Base-by-base conservation (phyloP, 176 grass and related monocot species). In the Bromus sterilis region DNA sequence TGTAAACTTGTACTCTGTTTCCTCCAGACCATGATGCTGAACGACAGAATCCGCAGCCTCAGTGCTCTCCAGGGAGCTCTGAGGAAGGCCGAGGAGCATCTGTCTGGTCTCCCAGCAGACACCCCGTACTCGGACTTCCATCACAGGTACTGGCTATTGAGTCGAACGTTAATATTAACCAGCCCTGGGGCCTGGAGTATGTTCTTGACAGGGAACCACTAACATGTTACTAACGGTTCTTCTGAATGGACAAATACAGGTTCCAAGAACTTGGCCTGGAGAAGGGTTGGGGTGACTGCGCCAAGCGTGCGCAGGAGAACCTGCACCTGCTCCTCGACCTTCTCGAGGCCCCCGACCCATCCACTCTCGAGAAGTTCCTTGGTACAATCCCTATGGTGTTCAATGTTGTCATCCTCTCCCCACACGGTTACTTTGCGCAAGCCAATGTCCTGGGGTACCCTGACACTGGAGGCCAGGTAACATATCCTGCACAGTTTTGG, bases 401-500 rank as follows among this genome's bases (percentile, higher is more conserved):
- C 66, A 99, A 99, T 72, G 91, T 99, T 76, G 97, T 99, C 40
- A 95, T 99, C 63, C 80, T 99, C 7, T 99, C 97, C 30, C 97
- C 97, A 0, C 97, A 99, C 18, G 97, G 97, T 29, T 99, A 99
- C 85, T 99, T 99, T 14, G 97, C 97, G 7, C 97, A 99, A 79
- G 91, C 97, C 71, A 99, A 99, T 91, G 97, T 99, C 62, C 85
- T 99, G 93, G 97, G 97, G 74, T 99, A 99, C 90, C 97, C 97
- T 46, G 97, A 99, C 87, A 99, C 97, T 1, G 97, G 97, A 90
- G 97, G 97, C 18, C 97, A 99, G 97, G 93, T 99, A 89, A 56
- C 26, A 73, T 23, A 68, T 60, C 2, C 3, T 88, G 6, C 39
- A 78, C 8, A 83, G 18, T 9, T 76, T 32, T 51, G 16, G 60